phyloP scores from a whole-genome alignment of 495 filamentous ascomycete genomes.

The Cercophora scortea region DNA sequence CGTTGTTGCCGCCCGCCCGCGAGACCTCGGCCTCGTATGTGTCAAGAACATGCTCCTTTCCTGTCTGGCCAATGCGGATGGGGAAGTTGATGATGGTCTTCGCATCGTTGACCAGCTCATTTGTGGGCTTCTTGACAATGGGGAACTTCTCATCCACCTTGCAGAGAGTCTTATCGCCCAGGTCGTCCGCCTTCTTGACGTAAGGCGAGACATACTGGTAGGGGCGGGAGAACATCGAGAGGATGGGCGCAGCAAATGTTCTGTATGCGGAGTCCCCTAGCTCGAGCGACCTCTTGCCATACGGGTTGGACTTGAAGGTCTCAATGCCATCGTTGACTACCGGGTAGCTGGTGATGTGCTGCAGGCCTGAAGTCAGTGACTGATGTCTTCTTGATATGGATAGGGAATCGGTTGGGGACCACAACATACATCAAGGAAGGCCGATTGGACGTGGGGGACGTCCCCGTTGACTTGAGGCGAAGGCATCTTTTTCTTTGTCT shows the following conservation, averaged over 20 bases:
- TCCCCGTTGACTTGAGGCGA: conserved; percentile 21
- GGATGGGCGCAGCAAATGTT: conserved; percentile 55
- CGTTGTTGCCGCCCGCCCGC: conserved; percentile 64
- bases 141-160: conserved; percentile 76
- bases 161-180: conserved; percentile 67
- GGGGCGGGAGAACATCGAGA: conserved; percentile 70
- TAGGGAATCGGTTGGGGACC: no score
- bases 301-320: conserved; percentile 69
- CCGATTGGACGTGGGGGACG: conserved; percentile 17
- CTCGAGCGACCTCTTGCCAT: conserved; percentile 72
- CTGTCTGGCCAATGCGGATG: conserved; percentile 53
- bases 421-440: conserved; percentile 17
- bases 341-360: conserved; percentile 85
- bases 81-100: conserved; percentile 60
- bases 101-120: conserved; percentile 62
- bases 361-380: conserved; percentile 3
- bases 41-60: conserved; percentile 66
- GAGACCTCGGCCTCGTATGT: conserved; percentile 69
- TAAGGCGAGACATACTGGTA: conserved; percentile 76
- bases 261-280: conserved; percentile 61
- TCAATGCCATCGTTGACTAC: conserved; percentile 71
- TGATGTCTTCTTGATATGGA: not conserved
- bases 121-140: conserved; percentile 78
- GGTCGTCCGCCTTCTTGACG: conserved; percentile 66
- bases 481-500: conserved; percentile 16